phyloP scores from a whole-genome alignment of 441 rosid genomes.

The Melastoma candidum region DNA sequence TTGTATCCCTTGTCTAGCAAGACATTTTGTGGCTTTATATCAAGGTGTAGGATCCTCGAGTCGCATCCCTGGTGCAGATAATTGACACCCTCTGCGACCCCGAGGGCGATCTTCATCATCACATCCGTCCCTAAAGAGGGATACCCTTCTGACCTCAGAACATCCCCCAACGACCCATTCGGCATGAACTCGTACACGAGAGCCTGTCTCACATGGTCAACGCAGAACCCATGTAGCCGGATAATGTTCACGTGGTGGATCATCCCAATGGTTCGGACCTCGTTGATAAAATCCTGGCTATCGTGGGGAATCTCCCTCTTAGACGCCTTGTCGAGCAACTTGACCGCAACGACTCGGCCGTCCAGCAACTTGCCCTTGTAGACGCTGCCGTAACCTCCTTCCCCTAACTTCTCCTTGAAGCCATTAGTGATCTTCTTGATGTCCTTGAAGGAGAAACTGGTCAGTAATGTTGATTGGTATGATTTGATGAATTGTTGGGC shows the following conservation, averaged over 20 bases:
- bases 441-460: slow-evolving; percentile 22
- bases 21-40: slow-evolving; percentile 27
- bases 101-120: slow-evolving; percentile 15
- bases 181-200: slow-evolving; percentile 38
- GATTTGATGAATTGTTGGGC: slow-evolving; percentile 22
- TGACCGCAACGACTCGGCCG: slow-evolving; percentile 26
- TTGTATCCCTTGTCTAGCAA: slow-evolving; percentile 19
- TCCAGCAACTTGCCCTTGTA: slow-evolving; percentile 24
- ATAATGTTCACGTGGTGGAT: slow-evolving; percentile 33
- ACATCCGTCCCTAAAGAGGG: slow-evolving; percentile 5
- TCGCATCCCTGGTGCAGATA: slow-evolving; percentile 27
- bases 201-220: slow-evolving; percentile 24
- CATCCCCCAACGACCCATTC: slow-evolving; percentile 28
- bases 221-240: slow-evolving; percentile 27
- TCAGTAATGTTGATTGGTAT: slow-evolving; percentile 18
- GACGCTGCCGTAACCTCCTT: slow-evolving; percentile 31
- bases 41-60: slow-evolving; percentile 27
- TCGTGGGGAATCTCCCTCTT: background rate
- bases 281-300: slow-evolving; percentile 24
- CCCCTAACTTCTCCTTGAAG: slow-evolving; percentile 26
- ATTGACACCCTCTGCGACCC: slow-evolving; percentile 25
- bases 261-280: slow-evolving; percentile 31
- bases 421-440: slow-evolving; percentile 30
- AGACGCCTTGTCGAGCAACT: slow-evolving; percentile 19
- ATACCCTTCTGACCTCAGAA: slow-evolving; percentile 7